A percentile compares a stretch with the other conserved stretches of the same genome.
Evolutionary conservation across 2,329 filamentous ascomycete species (phyloP).

Genomic region (Ceratocystis ficicola): DNA sequence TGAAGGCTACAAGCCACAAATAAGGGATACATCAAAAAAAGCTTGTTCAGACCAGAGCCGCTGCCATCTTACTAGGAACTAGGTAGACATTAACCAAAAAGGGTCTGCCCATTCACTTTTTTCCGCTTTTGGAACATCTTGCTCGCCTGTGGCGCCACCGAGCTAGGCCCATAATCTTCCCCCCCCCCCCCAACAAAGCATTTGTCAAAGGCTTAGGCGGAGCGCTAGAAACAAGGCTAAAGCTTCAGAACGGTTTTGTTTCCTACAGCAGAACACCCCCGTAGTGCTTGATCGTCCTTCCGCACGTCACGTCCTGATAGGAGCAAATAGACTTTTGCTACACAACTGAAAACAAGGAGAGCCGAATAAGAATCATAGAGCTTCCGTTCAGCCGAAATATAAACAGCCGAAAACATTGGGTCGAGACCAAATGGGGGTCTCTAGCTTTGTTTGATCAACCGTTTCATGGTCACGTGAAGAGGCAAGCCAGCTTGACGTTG

Average conservation of each 20-base stretch:
- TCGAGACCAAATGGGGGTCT: neutral
- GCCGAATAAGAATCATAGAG: neutral
- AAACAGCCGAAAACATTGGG: neutral
- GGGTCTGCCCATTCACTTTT: too few relatives aligned
- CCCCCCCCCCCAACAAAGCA: too few relatives aligned
- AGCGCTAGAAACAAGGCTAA: neutral
- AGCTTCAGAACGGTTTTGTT: conserved; percentile 5
- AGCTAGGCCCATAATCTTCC: too few relatives aligned
- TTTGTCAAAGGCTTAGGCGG: neutral
- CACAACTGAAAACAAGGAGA: conserved; percentile 6
- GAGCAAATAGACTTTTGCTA: neutral
- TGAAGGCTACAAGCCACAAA: neutral
- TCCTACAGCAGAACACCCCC: neutral
- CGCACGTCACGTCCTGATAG: neutral
- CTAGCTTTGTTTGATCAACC: neutral
- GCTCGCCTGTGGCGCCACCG: too few relatives aligned
- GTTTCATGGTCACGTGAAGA: conserved; percentile 5
- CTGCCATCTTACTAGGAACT: neutral
- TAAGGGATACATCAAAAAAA: neutral
- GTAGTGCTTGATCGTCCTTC: conserved; percentile 10
- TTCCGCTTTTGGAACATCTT: too few relatives aligned
- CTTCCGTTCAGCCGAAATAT: neutral
- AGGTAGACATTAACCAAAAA: neutral
- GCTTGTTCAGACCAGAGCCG: neutral
- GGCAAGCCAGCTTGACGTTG: neutral